These are phyloP conservation scores for Pholiota adiposa DNA, from an alignment of 1,284 basidiomycete genomes.

Conservation along the genomic window DNA sequence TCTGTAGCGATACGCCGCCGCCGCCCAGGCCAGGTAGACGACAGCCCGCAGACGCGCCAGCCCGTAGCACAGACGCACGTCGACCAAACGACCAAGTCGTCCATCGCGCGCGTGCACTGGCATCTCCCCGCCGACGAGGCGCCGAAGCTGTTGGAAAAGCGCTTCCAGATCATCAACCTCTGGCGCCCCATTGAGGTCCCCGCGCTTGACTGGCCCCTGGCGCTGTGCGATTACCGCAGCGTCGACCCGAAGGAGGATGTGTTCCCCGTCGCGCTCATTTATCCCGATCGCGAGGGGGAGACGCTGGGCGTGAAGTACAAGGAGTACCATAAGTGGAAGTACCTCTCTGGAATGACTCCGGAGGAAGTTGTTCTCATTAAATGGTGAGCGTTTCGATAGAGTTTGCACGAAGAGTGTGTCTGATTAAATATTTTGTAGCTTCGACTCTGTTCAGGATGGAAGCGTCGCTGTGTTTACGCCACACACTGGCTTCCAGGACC, in stretches of 20 bases:
- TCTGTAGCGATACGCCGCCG: slow-evolving; percentile 19
- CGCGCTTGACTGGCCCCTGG: slow-evolving; percentile 63
- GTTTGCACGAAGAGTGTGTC: slow-evolving; percentile 1
- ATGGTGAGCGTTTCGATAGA: slow-evolving; percentile 47
- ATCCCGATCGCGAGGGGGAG: slow-evolving; percentile 61
- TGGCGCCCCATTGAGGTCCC: slow-evolving; percentile 66
- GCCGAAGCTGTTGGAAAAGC: slow-evolving; percentile 48
- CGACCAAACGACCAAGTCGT: slow-evolving; percentile 58
- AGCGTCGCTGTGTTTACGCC: slow-evolving; percentile 58
- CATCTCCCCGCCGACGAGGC: slow-evolving; percentile 53
- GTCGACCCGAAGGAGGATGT: slow-evolving; percentile 54
- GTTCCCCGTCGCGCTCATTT: slow-evolving; percentile 53
- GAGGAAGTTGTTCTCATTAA: slow-evolving; percentile 71
- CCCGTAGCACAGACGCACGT: slow-evolving; percentile 57
- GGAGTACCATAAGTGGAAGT: slow-evolving; percentile 66
- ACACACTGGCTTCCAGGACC: slow-evolving; percentile 63
- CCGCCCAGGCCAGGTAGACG: slow-evolving; percentile 39
- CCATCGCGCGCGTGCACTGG: slow-evolving; percentile 53
- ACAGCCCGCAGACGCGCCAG: slow-evolving; percentile 43
- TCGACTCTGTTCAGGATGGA: slow-evolving; percentile 56
- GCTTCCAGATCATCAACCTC: slow-evolving; percentile 75
- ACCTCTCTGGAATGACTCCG: slow-evolving; percentile 61
- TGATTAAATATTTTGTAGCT: slow-evolving; percentile 36
- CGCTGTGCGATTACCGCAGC: slow-evolving; percentile 62
- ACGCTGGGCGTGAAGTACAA: slow-evolving; percentile 58